Percentiles rank a stretch among this genome's conserved stretches.
These are phyloP conservation scores for Pseudoscleropodium purum DNA, from an alignment of 225 moss, liverwort and hornwort species.

Conservation along the genomic window DNA sequence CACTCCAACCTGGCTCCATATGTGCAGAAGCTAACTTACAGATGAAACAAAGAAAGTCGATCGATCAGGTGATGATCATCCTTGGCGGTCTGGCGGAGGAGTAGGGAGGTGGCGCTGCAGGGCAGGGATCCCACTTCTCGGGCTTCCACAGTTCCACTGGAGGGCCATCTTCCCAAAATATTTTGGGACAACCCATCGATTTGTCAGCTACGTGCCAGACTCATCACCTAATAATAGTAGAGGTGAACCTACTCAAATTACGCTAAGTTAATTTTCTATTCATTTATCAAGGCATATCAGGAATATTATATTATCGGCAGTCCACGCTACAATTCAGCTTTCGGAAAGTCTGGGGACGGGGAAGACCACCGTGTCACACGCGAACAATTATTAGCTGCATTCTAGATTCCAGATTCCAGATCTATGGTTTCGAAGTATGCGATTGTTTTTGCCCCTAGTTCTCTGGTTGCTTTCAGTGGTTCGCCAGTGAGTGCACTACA, in stretches of 20 bases:
- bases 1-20: neutral
- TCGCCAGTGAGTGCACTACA: neutral
- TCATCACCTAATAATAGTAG: neutral
- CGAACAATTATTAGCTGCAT: constrained; percentile 5
- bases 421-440: neutral
- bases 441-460: neutral
- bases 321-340: neutral
- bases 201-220: constrained; percentile 21
- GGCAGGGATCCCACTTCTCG: constrained; percentile 1
- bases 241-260: neutral
- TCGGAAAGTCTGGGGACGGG: neutral
- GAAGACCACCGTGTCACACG: neutral
- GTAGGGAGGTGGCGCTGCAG: neutral
- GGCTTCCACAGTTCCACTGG: neutral
- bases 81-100: neutral
- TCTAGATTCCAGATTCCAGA: neutral
- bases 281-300: neutral
- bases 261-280: neutral
- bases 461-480: neutral
- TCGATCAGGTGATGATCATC: neutral
- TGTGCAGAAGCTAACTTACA: neutral
- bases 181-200: constrained; percentile 8
- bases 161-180: constrained; percentile 12
- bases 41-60: neutral
- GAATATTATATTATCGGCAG: neutral